Conservation (phyloP, 2,329 filamentous ascomycete genomes). For the Fusarium nelsonii region DNA sequence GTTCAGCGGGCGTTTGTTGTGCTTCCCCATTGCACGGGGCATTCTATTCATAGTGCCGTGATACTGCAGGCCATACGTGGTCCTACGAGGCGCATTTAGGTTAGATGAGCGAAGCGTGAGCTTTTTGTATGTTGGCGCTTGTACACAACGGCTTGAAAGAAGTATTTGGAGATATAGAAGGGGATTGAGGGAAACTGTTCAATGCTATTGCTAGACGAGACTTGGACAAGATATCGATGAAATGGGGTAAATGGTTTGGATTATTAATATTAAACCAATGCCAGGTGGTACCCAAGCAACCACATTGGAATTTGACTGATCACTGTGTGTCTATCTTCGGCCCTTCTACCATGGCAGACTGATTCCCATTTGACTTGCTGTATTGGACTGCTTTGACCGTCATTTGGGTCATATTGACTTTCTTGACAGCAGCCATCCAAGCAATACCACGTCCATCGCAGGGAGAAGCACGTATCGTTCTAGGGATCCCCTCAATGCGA, state of each 20-base stretch:
- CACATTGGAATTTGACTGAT: slow-evolving; percentile 23
- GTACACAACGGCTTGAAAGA: slow-evolving; percentile 9
- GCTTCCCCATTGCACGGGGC: slow-evolving; percentile 7
- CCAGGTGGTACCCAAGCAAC: slow-evolving; percentile 56
- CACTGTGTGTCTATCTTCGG: background rate
- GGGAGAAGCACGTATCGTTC: slow-evolving; percentile 1
- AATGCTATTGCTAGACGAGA: slow-evolving; percentile 19
- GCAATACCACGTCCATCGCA: slow-evolving; percentile 7
- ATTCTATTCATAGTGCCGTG: slow-evolving; percentile 28
- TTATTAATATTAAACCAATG: slow-evolving; percentile 21
- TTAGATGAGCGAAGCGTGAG: slow-evolving; percentile 30
- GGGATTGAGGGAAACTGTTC: background rate
- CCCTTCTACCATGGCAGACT: background rate
- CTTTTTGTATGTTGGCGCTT: slow-evolving; percentile 26
- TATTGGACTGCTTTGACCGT: background rate
- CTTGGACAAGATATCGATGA: background rate
- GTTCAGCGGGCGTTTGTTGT: slow-evolving; percentile 44
- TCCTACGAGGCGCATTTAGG: slow-evolving; percentile 30
- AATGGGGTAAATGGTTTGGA: slow-evolving; percentile 5
- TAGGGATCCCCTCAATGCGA: background rate
- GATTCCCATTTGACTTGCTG: background rate
- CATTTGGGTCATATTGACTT: background rate
- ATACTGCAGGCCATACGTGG: slow-evolving; percentile 17
- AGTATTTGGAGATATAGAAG: background rate
- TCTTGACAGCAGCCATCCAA: slow-evolving; percentile 16